These are phyloP conservation scores for Ulmus americana DNA, from an alignment of 331 rosid genomes.

Conservation along the genomic window DNA sequence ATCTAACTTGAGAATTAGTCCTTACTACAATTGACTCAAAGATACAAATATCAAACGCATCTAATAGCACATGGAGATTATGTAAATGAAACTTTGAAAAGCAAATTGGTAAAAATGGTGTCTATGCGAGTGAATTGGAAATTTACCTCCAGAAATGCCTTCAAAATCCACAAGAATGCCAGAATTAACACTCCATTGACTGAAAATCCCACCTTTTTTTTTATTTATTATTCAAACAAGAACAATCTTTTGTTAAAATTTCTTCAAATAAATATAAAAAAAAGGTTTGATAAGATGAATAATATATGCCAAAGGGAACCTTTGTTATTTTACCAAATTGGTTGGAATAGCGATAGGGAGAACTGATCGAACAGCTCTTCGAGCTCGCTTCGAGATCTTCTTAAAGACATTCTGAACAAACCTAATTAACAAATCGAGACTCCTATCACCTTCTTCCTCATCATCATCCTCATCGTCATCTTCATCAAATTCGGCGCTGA, in stretches of 20 bases:
- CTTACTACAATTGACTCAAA: background rate
- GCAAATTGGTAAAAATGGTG: background rate
- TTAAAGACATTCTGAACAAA: conserved; percentile 62
- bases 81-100: background rate
- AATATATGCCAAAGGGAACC: background rate
- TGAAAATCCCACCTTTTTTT: conserved; percentile 58
- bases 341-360: conserved; percentile 58
- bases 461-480: conserved; percentile 38
- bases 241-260: background rate
- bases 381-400: conserved; percentile 57
- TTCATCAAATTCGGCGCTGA: conserved; percentile 35
- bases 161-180: conserved; percentile 62
- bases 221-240: background rate
- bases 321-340: conserved; percentile 38
- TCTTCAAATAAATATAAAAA: background rate
- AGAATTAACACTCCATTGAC: conserved; percentile 65
- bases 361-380: conserved; percentile 65
- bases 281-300: background rate
- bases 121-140: background rate
- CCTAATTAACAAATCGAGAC: conserved; percentile 57
- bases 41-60: background rate
- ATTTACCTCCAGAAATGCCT: conserved; percentile 78
- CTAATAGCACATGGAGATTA: background rate
- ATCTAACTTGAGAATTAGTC: background rate
- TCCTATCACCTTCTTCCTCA: conserved; percentile 55